These are phyloP conservation scores for Mycosarcoma mackinlayi DNA, from an alignment of 1,284 basidiomycete species.

Conservation along the genomic window DNA sequence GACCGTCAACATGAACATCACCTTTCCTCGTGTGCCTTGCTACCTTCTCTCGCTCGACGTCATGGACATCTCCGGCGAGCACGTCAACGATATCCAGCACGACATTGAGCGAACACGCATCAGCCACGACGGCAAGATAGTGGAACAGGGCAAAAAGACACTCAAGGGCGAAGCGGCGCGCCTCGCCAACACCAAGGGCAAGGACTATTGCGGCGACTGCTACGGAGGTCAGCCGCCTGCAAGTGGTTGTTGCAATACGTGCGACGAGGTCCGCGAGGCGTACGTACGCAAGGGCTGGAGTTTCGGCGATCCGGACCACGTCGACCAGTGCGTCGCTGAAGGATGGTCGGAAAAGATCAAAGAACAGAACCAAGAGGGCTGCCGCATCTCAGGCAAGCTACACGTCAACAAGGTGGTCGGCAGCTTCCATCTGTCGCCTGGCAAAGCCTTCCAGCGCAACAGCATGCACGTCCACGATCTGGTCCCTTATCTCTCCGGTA, in stretches of 20 bases:
- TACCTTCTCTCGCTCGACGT: slow-evolving; percentile 81
- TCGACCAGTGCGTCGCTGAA: slow-evolving; percentile 90
- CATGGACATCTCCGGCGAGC: slow-evolving; percentile 97
- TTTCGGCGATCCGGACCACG: slow-evolving; percentile 86
- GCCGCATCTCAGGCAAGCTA: slow-evolving; percentile 88
- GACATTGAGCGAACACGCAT: slow-evolving; percentile 88
- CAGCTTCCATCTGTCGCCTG: slow-evolving; percentile 74
- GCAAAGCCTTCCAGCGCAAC: slow-evolving; percentile 90
- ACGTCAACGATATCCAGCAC: slow-evolving; percentile 78
- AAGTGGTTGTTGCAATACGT: slow-evolving; percentile 87
- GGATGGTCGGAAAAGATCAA: slow-evolving; percentile 94
- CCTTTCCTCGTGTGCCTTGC: slow-evolving; percentile 96
- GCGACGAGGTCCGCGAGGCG: slow-evolving; percentile 90
- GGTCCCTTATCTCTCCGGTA: slow-evolving; percentile 82
- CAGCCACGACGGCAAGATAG: slow-evolving; percentile 73
- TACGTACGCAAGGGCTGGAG: slow-evolving; percentile 95
- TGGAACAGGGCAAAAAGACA: slow-evolving; percentile 43
- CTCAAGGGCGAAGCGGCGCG: slow-evolving; percentile 62
- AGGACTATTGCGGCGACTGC: slow-evolving; percentile 79
- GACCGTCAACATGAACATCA: slow-evolving; percentile 89
- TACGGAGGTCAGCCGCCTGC: slow-evolving; percentile 88
- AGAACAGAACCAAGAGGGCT: slow-evolving; percentile 92
- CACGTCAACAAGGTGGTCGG: slow-evolving; percentile 90
- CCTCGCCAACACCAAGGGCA: slow-evolving; percentile 45
- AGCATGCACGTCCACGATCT: slow-evolving; percentile 87